phyloP scores from a whole-genome alignment of 495 filamentous ascomycete genomes.

The Penicillium soppii region DNA sequence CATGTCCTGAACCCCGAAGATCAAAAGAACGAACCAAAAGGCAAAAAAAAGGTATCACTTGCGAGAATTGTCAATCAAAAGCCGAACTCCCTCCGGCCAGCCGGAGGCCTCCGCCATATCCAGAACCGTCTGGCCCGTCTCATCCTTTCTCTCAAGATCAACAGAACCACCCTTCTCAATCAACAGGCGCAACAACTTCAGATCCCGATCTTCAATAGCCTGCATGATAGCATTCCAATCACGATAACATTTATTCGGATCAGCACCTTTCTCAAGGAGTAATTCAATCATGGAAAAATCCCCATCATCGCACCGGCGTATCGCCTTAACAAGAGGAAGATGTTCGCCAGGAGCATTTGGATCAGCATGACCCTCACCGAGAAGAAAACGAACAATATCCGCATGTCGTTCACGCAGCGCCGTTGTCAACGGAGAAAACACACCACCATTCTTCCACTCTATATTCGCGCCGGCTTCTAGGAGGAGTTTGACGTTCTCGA shows the following conservation, averaged over 20 bases:
- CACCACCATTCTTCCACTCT: conserved; percentile 57
- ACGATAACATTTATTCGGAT: conserved; percentile 54
- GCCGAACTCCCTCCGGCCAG: conserved; percentile 15
- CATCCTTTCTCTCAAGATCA: conserved; percentile 30
- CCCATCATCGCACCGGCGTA: conserved; percentile 41
- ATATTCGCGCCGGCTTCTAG: conserved; percentile 31
- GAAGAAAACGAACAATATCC: conserved; percentile 48
- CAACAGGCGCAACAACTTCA: conserved; percentile 40
- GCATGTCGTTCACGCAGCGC: conserved; percentile 51
- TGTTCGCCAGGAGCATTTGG: conserved; percentile 55
- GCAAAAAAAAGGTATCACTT: not conserved
- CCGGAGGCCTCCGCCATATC: conserved; percentile 20
- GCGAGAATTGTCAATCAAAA: conserved; percentile 12
- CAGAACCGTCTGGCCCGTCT: conserved; percentile 18
- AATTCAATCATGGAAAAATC: conserved; percentile 49
- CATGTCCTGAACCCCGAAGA: no score
- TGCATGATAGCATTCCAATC: conserved; percentile 51
- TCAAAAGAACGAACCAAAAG: no score
- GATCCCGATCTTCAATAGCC: conserved; percentile 39
- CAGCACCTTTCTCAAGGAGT: conserved; percentile 50
- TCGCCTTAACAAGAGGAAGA: conserved; percentile 53
- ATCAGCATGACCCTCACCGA: conserved; percentile 50
- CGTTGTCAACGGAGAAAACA: conserved; percentile 55
- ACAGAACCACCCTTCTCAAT: conserved; percentile 40
- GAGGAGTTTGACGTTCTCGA: conserved; percentile 24